Evolutionary conservation across 2,329 filamentous ascomycete genomes (phyloP).

Genomic region (Monilinia fructigena): DNA sequence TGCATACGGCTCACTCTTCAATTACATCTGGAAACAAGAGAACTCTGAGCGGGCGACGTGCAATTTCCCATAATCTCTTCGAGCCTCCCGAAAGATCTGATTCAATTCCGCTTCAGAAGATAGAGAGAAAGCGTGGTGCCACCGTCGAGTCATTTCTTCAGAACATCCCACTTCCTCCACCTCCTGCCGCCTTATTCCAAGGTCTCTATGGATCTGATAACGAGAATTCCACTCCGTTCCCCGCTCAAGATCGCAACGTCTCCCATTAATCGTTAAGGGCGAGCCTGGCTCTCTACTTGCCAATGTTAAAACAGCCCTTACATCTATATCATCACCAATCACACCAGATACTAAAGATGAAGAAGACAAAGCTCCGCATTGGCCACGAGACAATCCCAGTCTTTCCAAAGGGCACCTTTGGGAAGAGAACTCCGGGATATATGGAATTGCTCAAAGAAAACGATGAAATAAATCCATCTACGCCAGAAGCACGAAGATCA

Average conservation of each 20-base stretch:
- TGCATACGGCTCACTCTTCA: conserved; percentile 35
- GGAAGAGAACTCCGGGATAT: not conserved
- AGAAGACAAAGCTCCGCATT: not conserved
- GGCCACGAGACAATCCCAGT: conserved; percentile 16
- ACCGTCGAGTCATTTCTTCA: conserved; percentile 22
- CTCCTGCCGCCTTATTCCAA: conserved; percentile 20
- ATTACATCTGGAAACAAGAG: conserved; percentile 36
- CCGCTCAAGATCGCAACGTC: conserved; percentile 17
- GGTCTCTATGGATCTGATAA: conserved; percentile 13
- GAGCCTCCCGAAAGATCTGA: conserved; percentile 25
- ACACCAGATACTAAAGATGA: conserved; percentile 12
- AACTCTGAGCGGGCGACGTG: conserved; percentile 21
- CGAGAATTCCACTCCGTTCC: conserved; percentile 15
- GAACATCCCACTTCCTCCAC: conserved; percentile 26
- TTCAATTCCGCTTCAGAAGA: conserved; percentile 31
- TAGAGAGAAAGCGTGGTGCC: conserved; percentile 18
- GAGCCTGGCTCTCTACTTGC: conserved; percentile 10
- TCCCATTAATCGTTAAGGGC: not conserved
- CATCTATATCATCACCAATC: conserved; percentile 18
- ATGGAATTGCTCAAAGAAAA: conserved; percentile 6
- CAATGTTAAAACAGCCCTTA: conserved; percentile 23
- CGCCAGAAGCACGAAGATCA: conserved; percentile 6
- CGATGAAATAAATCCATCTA: conserved; percentile 2
- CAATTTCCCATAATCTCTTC: conserved; percentile 18
- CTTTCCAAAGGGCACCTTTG: conserved; percentile 10